Evolutionary conservation across 2,329 filamentous ascomycete genomes (phyloP).

Genomic region (Calonectria pteridis): DNA sequence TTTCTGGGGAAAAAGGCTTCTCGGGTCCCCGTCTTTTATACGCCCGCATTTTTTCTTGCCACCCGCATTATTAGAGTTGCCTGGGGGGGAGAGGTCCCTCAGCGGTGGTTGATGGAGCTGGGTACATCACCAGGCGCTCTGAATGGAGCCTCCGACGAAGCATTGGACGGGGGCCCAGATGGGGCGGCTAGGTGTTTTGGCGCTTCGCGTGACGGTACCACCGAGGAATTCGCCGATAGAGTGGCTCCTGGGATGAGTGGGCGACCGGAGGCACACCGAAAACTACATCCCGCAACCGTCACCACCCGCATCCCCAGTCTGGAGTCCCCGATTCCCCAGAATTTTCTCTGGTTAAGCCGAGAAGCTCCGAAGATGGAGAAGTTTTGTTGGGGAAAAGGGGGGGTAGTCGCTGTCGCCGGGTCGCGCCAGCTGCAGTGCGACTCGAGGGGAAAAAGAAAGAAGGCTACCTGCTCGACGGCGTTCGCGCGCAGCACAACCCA

Average conservation of each 20-base stretch:
- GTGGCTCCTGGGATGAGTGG: constrained; percentile 18
- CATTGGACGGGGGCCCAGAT: constrained; percentile 16
- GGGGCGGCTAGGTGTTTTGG: constrained; percentile 26
- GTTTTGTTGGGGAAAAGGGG: background rate
- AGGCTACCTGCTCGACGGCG: background rate
- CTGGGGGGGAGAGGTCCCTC: constrained; percentile 18
- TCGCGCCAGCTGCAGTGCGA: background rate
- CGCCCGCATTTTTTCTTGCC: constrained; percentile 16
- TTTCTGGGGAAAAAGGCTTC: constrained; percentile 19
- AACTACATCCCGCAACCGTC: background rate
- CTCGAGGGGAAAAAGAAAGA: background rate
- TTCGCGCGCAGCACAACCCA: background rate
- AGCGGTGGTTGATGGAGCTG: background rate
- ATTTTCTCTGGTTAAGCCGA: background rate
- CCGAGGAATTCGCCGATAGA: constrained; percentile 41
- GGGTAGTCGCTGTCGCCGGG: background rate
- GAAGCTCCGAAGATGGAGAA: constrained; percentile 2
- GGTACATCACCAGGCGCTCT: constrained; percentile 27
- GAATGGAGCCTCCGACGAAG: constrained; percentile 11
- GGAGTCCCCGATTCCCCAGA: constrained; percentile 11
- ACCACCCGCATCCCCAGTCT: background rate
- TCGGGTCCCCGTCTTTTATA: constrained; percentile 20
- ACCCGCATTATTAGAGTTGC: constrained; percentile 17
- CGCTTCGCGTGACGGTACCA: constrained; percentile 37
- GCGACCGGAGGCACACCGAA: constrained; percentile 10